Base-by-base conservation (phyloP, 352 stramenopile species). In the Globisporangium paddicum region DNA sequence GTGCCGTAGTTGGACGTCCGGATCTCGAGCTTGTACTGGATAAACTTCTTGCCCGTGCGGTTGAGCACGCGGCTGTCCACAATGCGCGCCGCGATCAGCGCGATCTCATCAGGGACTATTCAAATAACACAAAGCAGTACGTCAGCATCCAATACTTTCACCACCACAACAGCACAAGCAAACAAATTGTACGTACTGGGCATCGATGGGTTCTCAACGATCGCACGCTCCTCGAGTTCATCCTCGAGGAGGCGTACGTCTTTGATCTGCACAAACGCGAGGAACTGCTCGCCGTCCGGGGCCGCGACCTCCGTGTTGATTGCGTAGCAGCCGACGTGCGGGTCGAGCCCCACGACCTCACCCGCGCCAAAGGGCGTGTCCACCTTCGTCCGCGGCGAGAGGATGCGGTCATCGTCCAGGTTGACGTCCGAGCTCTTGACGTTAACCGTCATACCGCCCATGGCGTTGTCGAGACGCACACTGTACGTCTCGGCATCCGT, bases 21-120 rank as follows among this genome's bases (percentile, higher is more conserved):
- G 64, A 95, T 90, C 70, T 95, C 83, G 40, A 95, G 68, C 65
- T 95, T 93, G 77, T 95, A 95, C 71, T 95, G 83, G 51, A 95
- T 91, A 55, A 93, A 95, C 65, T 93, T 93, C 63, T 90, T 91
- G 60, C 80, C 80, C 37, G 76, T 90, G 41, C 76, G 78, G 59
- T 91, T 92, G 48, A 93, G 77, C 56, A 95, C 82, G 47, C 84
- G 82, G 61, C 77, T 90, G 67, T 95, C 84, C 21, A 92, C 82
- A 38, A 95, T 93, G 26, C 83, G 81, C 34, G 84, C 86, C 38
- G 86, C 86, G 30, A 90, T 81, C 7, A 95, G 65, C 53, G 69
- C 68, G 44, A 95, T 95, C 60, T 95, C 86, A 52, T 91, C 79
- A 1, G 86, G 86, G 57, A 95, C 84, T 89, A 62, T 60, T 55